A percentile compares a stretch with the other conserved stretches of the same genome.
phyloP scores from a whole-genome alignment of 208 protist species.

The Crithidia bombi region DNA sequence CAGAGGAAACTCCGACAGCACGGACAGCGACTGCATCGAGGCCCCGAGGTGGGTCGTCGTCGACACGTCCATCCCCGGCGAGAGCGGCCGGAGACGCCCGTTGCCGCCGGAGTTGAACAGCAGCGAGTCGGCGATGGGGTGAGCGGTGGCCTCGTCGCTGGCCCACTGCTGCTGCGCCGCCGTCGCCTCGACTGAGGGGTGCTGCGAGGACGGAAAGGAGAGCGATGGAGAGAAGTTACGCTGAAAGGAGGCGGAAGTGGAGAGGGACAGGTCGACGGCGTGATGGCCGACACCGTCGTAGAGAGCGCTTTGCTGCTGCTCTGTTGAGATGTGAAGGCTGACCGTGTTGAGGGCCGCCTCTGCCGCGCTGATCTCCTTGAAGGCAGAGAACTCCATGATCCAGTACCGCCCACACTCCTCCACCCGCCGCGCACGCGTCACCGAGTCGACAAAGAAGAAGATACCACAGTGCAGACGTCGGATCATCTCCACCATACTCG shows the following conservation, averaged over 20 bases:
- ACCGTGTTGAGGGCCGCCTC: conserved; percentile 19
- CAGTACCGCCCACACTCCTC: conserved; percentile 16
- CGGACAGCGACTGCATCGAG: not conserved
- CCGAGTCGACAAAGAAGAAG: conserved; percentile 24
- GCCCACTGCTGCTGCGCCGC: not conserved
- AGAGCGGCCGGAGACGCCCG: not conserved
- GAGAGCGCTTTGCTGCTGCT: not conserved
- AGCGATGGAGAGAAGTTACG: not conserved
- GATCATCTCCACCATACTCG: conserved; percentile 15
- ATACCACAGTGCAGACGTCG: not conserved
- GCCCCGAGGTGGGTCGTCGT: conserved; percentile 7
- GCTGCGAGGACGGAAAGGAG: not conserved
- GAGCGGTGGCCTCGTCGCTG: not conserved
- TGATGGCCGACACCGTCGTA: not conserved
- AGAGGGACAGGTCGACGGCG: not conserved
- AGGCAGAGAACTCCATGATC: conserved; percentile 15
- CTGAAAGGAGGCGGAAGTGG: not conserved
- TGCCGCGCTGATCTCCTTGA: conserved; percentile 12
- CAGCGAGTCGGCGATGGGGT: not conserved
- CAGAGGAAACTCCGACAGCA: not conserved
- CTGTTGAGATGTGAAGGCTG: conserved; percentile 4
- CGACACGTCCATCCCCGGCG: not conserved
- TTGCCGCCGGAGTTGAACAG: not conserved
- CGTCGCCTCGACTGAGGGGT: not conserved
- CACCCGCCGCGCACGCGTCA: conserved; percentile 7